phyloP scores from a whole-genome alignment of 2,329 filamentous ascomycete species.

The Neurospora sp. region DNA sequence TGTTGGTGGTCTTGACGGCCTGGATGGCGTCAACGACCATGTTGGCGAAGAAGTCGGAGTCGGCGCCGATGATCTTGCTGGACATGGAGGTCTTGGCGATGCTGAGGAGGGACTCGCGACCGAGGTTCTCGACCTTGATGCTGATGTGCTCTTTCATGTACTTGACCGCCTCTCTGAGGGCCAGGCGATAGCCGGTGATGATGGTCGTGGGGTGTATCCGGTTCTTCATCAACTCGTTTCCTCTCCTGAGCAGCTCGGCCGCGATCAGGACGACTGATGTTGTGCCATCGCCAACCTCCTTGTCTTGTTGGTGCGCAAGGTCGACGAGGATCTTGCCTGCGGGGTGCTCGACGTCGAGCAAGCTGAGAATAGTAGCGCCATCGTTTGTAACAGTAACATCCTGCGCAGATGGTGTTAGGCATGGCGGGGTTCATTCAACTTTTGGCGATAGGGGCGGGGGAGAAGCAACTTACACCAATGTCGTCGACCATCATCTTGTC shows the following conservation, averaged over 20 bases:
- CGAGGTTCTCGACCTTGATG: conserved; percentile 86
- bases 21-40: conserved; percentile 97
- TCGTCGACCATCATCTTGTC: conserved; percentile 99
- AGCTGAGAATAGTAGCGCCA: conserved; percentile 87
- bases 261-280: conserved; percentile 97
- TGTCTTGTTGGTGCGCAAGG: conserved; percentile 95
- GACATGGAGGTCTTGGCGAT: conserved; percentile 99
- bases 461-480: conserved; percentile 61
- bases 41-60: conserved; percentile 93
- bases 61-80: conserved; percentile 93
- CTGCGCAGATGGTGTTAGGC: conserved; percentile 31
- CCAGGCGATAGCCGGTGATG: conserved; percentile 94
- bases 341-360: conserved; percentile 95
- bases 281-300: conserved; percentile 96
- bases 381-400: conserved; percentile 99
- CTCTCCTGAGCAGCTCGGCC: conserved; percentile 83
- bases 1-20: conserved; percentile 88
- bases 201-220: conserved; percentile 99
- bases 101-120: conserved; percentile 80
- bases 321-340: conserved; percentile 98
- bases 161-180: conserved; percentile 89
- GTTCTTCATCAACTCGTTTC: conserved; percentile 99
- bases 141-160: conserved; percentile 99
- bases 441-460: conserved; percentile 7
- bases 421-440: background rate